Conservation (phyloP, 1,139 yeast species). For the Lizanozyma gosingica region DNA sequence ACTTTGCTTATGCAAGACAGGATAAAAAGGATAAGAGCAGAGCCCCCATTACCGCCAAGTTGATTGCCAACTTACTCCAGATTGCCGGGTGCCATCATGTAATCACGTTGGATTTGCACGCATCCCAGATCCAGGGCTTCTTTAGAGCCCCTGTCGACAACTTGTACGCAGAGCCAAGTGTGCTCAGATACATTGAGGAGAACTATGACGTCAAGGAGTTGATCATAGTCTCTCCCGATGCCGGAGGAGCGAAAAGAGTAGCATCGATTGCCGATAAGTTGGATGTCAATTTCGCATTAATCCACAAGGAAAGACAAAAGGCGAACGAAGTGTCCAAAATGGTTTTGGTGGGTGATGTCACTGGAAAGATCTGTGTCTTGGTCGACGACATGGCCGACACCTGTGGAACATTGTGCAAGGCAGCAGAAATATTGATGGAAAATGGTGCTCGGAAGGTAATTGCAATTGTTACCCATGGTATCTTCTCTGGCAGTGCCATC, state of each 20-base stretch:
- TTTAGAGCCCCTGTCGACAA: slow-evolving; percentile 95
- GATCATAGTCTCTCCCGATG: slow-evolving; percentile 92
- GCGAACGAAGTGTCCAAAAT: slow-evolving; percentile 91
- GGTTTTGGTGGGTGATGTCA: slow-evolving; percentile 96
- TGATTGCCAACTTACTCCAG: slow-evolving; percentile 90
- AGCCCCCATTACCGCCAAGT: slow-evolving; percentile 95
- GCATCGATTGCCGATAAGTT: slow-evolving; percentile 91
- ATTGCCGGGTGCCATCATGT: slow-evolving; percentile 97
- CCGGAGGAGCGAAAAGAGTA: slow-evolving; percentile 98
- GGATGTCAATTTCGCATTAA: slow-evolving; percentile 89
- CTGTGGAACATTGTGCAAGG: slow-evolving; percentile 93
- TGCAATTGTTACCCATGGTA: slow-evolving; percentile 95
- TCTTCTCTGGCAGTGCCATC: slow-evolving; percentile 81
- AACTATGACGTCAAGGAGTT: slow-evolving; percentile 54
- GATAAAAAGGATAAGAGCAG: slow-evolving; percentile 93
- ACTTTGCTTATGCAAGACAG: slow-evolving; percentile 96
- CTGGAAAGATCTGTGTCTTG: slow-evolving; percentile 76
- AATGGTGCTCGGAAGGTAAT: slow-evolving; percentile 80
- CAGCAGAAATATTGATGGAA: slow-evolving; percentile 80
- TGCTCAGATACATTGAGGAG: slow-evolving; percentile 78
- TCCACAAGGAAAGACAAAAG: slow-evolving; percentile 91
- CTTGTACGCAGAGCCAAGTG: slow-evolving; percentile 92
- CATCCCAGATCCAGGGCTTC: slow-evolving; percentile 96
- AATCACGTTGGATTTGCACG: slow-evolving; percentile 95
- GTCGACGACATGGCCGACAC: slow-evolving; percentile 99